Evolutionary conservation across 768 basidiomycete genomes (phyloP), one percentile per base, ranked within the genome.

Genomic region (Chiua virens): DNA sequence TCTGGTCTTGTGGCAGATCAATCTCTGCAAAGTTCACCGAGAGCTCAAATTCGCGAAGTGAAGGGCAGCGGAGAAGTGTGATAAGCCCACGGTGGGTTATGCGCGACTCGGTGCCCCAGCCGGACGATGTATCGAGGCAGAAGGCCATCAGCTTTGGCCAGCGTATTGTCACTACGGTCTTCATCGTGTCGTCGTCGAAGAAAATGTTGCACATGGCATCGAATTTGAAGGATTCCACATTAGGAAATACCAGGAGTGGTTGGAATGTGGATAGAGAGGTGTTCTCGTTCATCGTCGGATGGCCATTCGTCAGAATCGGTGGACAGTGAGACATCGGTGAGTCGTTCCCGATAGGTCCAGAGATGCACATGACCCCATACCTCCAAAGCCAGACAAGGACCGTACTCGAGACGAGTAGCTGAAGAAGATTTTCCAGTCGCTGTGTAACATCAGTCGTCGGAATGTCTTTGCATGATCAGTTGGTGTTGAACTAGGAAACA

Each of bases 71-170:
- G 44, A 69, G 53, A n/a, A 67, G 53, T 13, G 52, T 44, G 45
- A 60, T 17, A 4, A 69, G 53, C 1, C 67, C 66, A 0, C n/a
- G 22, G 34, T 50, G 56, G 2, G 67, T 67, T 40, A 66, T 51
- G 3, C 43, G 45, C 25, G 61, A 47, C 1, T 17, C 6, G 38
- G 38, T 50, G 1, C 56, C 58, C 63, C 63, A 66, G 1, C 63
- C 64, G 0, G 52, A 47, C 10, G 11, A 42, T 5, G 42, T 43
- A 40, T 65, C 66, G 50, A 65, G n/a, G 38, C 45, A 58, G 37
- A 63, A 28, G 21, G 2, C 0, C 14, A 2, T 46, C 38, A 65
- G 40, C 18, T 42, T 34, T 3, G 61, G 54, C 65, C 67, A 67
- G 43, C 46, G 54, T 43, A 57, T 55, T 14, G 62, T 27, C 22